These are phyloP conservation scores for Colletotrichum sp. DNA, from an alignment of 2,329 filamentous ascomycete genomes.

Conservation along the genomic window DNA sequence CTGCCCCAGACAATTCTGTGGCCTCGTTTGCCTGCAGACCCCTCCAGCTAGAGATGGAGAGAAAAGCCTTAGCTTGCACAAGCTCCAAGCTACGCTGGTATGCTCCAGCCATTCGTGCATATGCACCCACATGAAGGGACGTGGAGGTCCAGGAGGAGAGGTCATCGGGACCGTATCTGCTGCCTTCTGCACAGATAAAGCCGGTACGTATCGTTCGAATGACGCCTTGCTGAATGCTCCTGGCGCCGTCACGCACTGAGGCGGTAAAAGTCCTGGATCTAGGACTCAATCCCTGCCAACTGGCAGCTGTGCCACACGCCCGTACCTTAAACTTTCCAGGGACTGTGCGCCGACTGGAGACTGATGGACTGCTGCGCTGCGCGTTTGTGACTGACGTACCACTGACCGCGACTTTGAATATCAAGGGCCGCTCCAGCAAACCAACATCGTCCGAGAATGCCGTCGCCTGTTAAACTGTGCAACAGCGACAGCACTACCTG, in stretches of 20 bases:
- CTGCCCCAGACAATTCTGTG: not conserved
- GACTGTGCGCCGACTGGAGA: constrained; percentile 6
- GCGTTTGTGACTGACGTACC: not conserved
- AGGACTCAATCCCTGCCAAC: constrained; percentile 14
- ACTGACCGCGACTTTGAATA: not conserved
- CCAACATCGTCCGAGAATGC: not conserved
- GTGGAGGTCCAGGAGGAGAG: not conserved
- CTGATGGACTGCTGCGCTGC: not conserved
- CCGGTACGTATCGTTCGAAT: not conserved
- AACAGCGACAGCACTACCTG: not conserved
- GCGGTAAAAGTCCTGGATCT: constrained; percentile 15
- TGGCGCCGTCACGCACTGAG: not conserved
- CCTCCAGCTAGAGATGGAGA: not conserved
- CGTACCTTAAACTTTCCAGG: constrained; percentile 1
- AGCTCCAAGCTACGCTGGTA: not conserved
- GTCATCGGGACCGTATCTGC: not conserved
- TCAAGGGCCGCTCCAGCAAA: not conserved
- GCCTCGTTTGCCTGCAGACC: not conserved
- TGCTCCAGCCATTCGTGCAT: constrained; percentile 14
- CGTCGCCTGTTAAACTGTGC: not conserved
- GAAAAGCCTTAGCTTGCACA: constrained; percentile 4
- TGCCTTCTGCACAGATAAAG: not conserved
- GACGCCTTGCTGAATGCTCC: constrained; percentile 2
- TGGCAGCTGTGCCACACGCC: not conserved
- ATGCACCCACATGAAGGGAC: constrained; percentile 7